phyloP scores from a whole-genome alignment of 306 rosid species.

The Quercus dentata region DNA sequence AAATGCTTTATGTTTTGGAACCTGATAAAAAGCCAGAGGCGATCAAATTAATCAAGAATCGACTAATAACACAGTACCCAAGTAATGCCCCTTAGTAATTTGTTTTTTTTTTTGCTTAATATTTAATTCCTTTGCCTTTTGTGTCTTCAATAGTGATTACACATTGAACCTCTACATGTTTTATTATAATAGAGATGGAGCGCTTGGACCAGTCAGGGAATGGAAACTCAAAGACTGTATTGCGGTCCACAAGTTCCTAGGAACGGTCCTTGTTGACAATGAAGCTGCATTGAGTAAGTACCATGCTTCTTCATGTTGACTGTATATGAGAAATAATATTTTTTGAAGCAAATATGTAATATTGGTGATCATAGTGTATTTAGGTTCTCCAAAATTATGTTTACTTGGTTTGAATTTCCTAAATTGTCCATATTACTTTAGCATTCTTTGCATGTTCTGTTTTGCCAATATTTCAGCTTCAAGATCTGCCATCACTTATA shows the following conservation, averaged over 20 bases:
- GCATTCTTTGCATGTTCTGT: neutral
- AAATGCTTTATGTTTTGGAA: slow-evolving; percentile 66
- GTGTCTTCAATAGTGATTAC: neutral
- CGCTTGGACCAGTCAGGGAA: slow-evolving; percentile 58
- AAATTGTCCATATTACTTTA: neutral
- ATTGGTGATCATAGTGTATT: neutral
- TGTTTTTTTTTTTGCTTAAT: neutral
- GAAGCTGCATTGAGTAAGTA: slow-evolving; percentile 72
- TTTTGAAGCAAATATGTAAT: neutral
- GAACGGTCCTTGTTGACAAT: slow-evolving; percentile 51
- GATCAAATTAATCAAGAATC: slow-evolving; percentile 68
- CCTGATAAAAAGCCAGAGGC: slow-evolving; percentile 69
- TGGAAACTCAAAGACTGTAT: slow-evolving; percentile 84
- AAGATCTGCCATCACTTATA: neutral
- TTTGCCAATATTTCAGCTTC: neutral
- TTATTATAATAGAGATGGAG: slow-evolving; percentile 54
- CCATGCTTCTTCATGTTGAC: neutral
- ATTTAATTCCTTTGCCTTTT: slow-evolving; percentile 12
- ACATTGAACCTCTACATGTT: slow-evolving; percentile 13
- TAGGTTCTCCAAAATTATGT: neutral
- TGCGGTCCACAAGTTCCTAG: slow-evolving; percentile 75
- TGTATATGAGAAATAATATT: neutral
- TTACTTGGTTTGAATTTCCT: neutral
- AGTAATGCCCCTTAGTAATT: slow-evolving; percentile 33
- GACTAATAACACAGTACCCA: slow-evolving; percentile 51